A percentile compares a stretch with the other conserved stretches of the same genome.
Conservation (phyloP, 805 yeast genomes). For the Metschnikowia matae region DNA sequence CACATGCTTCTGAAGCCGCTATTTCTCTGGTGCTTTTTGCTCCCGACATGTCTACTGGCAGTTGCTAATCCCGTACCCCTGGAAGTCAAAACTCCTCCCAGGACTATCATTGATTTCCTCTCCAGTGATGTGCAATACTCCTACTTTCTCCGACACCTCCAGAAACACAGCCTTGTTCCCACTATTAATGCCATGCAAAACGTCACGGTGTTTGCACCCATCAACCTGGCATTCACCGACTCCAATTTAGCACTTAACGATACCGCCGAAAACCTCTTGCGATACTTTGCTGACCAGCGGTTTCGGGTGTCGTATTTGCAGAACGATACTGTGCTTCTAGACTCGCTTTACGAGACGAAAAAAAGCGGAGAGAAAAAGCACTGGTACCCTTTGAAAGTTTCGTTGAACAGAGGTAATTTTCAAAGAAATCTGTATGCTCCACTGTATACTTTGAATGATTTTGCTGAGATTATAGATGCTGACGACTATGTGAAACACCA, state of each 20-base stretch:
- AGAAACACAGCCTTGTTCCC: slow-evolving; percentile 60
- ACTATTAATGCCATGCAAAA: slow-evolving; percentile 53
- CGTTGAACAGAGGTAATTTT: slow-evolving; percentile 13
- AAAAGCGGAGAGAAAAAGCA: not conserved
- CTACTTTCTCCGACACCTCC: slow-evolving; percentile 56
- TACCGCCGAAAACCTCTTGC: slow-evolving; percentile 13
- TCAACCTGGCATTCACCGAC: slow-evolving; percentile 66
- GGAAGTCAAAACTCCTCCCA: slow-evolving; percentile 19
- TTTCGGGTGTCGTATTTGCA: slow-evolving; percentile 31
- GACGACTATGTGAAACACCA: slow-evolving; percentile 60
- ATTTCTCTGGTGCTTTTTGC: slow-evolving; percentile 3
- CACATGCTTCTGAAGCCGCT: not conserved
- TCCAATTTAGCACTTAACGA: slow-evolving; percentile 18
- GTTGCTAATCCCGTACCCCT: slow-evolving; percentile 11
- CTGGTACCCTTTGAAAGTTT: slow-evolving; percentile 12
- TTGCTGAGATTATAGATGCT: slow-evolving; percentile 49
- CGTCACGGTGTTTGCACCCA: slow-evolving; percentile 75
- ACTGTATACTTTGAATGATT: slow-evolving; percentile 39
- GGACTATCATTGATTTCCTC: slow-evolving; percentile 61
- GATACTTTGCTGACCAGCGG: slow-evolving; percentile 33
- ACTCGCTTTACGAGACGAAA: slow-evolving; percentile 25
- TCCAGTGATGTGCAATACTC: slow-evolving; percentile 68
- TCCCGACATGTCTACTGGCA: slow-evolving; percentile 7
- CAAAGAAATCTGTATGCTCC: slow-evolving; percentile 24
- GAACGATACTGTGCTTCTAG: slow-evolving; percentile 22